phyloP scores from a whole-genome alignment of 164 flowering plant species.

The Nelumbo lutea region DNA sequence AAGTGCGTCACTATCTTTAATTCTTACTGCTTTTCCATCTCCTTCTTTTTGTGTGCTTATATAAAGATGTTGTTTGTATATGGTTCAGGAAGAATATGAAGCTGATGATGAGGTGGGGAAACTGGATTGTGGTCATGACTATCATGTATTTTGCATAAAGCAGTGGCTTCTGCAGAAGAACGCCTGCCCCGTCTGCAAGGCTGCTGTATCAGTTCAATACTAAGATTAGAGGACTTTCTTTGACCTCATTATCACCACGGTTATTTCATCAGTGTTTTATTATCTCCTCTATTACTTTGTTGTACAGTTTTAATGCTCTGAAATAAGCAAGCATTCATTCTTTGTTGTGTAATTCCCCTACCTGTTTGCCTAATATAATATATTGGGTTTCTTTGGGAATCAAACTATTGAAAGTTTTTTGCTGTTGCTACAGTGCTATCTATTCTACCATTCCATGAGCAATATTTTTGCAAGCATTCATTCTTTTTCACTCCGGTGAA shows the following conservation, averaged over 20 bases:
- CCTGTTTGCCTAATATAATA: not conserved
- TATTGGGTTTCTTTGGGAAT: not conserved
- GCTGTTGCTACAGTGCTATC: not conserved
- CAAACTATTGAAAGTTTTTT: not conserved
- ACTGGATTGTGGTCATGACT: slow-evolving; percentile 46
- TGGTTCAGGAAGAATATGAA: slow-evolving; percentile 37
- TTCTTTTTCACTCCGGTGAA: too few species aligned
- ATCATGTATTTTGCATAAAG: slow-evolving; percentile 43
- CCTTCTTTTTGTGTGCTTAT: not conserved
- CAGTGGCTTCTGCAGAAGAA: slow-evolving; percentile 53
- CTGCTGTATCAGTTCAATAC: slow-evolving; percentile 19
- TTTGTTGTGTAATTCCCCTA: not conserved
- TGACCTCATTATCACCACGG: not conserved
- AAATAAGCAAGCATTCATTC: not conserved
- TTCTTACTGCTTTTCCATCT: too few species aligned
- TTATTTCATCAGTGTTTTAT: not conserved
- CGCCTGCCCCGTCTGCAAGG: slow-evolving; percentile 51
- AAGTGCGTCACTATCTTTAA: slow-evolving; percentile 28
- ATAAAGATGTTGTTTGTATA: not conserved
- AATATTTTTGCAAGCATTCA: too few species aligned
- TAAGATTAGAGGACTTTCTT: not conserved
- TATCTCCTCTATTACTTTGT: not conserved
- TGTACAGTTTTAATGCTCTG: not conserved
- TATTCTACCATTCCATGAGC: too few species aligned
- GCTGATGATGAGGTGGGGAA: slow-evolving; percentile 40